Percentiles rank a stretch among this genome's conserved stretches.
Conservation (phyloP, 257 asterid species). For the Solanum phureja region DNA sequence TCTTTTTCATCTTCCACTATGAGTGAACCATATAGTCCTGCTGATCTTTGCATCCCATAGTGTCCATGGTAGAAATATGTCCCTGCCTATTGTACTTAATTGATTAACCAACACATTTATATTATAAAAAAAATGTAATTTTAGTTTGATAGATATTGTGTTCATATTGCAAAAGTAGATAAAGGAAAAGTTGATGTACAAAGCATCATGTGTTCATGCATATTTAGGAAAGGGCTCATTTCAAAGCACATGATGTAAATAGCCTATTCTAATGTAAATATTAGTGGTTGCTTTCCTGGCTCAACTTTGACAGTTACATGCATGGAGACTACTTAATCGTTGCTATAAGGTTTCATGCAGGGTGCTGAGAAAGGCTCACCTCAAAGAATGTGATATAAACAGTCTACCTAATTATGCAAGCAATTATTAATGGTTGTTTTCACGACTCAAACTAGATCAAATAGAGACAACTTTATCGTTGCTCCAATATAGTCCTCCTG, state of each 20-base stretch:
- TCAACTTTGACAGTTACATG: background rate
- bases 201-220: background rate
- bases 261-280: background rate
- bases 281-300: background rate
- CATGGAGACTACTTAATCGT: background rate
- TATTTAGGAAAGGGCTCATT: background rate
- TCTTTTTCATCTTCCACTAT: no score
- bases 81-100: constrained; percentile 40
- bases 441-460: background rate
- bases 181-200: background rate
- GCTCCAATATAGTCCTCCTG: constrained; percentile 46
- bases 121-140: background rate
- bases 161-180: background rate
- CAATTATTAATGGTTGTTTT: background rate
- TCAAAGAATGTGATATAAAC: no score
- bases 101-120: background rate
- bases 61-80: constrained; percentile 93
- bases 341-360: background rate
- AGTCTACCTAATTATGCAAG: background rate
- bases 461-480: no score
- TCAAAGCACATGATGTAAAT: background rate
- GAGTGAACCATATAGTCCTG: constrained; percentile 23
- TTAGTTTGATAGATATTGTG: background rate
- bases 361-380: background rate
- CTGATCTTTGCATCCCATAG: constrained; percentile 91